A percentile compares a stretch with the other conserved stretches of the same genome.
Evolutionary conservation across 2,329 filamentous ascomycete genomes (phyloP).

Genomic region (Lecanosticta acicola): DNA sequence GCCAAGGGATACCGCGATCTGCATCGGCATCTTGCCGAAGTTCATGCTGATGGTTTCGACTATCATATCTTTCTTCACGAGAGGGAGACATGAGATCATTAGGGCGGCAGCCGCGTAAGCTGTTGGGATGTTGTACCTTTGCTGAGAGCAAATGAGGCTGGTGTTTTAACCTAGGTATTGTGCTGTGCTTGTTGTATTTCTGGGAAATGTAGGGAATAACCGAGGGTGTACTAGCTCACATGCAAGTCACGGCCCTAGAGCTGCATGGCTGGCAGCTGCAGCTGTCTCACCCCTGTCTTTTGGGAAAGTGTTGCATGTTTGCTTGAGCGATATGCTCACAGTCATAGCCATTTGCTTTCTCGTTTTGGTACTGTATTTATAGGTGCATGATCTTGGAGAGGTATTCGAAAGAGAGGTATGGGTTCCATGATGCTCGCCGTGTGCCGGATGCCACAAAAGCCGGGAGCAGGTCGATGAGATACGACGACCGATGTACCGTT

Average conservation of each 20-base stretch:
- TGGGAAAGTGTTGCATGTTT: no score
- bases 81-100: slow-evolving; percentile 22
- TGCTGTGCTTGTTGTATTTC: slow-evolving; percentile 9
- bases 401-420: no score
- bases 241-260: not conserved
- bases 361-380: no score
- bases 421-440: no score
- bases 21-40: slow-evolving; percentile 16
- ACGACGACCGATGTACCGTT: no score
- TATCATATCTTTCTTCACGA: slow-evolving; percentile 17
- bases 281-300: no score
- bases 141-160: not conserved
- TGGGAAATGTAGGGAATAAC: slow-evolving; percentile 5
- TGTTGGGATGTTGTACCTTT: not conserved
- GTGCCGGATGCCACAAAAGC: no score
- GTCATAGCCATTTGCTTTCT: no score
- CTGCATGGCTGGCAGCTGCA: no score
- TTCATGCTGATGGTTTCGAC: slow-evolving; percentile 19
- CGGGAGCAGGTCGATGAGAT: no score
- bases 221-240: not conserved
- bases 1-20: slow-evolving; percentile 17
- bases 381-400: no score
- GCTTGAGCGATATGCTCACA: no score
- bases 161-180: slow-evolving; percentile 5
- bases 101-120: slow-evolving; percentile 24